A percentile compares a stretch with the other conserved stretches of the same genome.
phyloP scores from a whole-genome alignment of 1,284 basidiomycete genomes.

The Apiotrichum gamsii region DNA sequence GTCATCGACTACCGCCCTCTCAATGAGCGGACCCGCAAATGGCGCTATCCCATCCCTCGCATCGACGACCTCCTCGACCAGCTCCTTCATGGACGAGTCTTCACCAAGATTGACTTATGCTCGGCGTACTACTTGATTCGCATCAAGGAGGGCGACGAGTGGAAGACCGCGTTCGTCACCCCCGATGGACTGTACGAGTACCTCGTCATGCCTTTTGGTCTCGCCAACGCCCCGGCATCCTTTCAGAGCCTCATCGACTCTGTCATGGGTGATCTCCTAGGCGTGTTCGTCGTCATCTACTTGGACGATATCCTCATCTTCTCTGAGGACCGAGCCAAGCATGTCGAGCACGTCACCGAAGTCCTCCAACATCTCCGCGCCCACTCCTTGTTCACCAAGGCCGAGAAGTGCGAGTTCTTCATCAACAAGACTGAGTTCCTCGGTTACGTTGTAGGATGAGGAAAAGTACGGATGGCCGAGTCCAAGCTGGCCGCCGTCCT shows the following conservation, averaged over 20 bases:
- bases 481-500: slow-evolving; percentile 30
- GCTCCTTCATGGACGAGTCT: slow-evolving; percentile 13
- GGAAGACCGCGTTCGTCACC: slow-evolving; percentile 39
- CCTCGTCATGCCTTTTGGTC: slow-evolving; percentile 45
- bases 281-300: slow-evolving; percentile 23
- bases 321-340: slow-evolving; percentile 48
- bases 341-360: slow-evolving; percentile 22
- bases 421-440: neutral
- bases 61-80: slow-evolving; percentile 47
- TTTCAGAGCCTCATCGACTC: slow-evolving; percentile 39
- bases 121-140: slow-evolving; percentile 44
- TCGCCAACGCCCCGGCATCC: slow-evolving; percentile 45
- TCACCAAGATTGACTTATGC: slow-evolving; percentile 44
- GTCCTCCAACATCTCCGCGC: slow-evolving; percentile 45
- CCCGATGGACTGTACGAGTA: slow-evolving; percentile 45
- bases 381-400: slow-evolving; percentile 42
- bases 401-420: slow-evolving; percentile 49
- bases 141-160: slow-evolving; percentile 43
- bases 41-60: slow-evolving; percentile 43
- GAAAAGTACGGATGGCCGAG: slow-evolving; percentile 37
- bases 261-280: slow-evolving; percentile 23
- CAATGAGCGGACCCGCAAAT: slow-evolving; percentile 47
- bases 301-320: slow-evolving; percentile 48
- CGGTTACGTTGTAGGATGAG: slow-evolving; percentile 30
- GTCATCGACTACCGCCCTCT: slow-evolving; percentile 50